Conservation (phyloP, 768 basidiomycete species). For the Russula sp. region DNA sequence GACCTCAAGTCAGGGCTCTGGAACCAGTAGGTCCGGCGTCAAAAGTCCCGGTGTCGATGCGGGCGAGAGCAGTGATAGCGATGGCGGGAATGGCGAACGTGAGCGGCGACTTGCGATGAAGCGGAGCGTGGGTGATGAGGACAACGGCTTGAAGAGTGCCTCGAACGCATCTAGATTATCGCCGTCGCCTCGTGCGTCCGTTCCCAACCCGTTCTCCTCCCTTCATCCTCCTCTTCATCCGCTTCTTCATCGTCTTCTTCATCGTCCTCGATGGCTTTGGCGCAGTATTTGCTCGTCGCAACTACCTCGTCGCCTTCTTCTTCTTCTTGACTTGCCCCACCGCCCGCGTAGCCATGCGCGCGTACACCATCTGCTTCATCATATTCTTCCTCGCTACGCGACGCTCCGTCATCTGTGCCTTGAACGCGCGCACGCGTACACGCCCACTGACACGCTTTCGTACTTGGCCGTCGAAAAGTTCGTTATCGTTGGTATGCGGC, state of each 20-base stretch:
- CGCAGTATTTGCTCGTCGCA: background rate
- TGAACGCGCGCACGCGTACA: slow-evolving; percentile 9
- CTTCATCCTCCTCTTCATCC: slow-evolving; percentile 1
- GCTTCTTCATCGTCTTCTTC: slow-evolving; percentile 14
- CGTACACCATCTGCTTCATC: slow-evolving; percentile 10
- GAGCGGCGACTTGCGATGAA: background rate
- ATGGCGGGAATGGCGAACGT: background rate
- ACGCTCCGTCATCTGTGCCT: slow-evolving; percentile 10
- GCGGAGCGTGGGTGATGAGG: background rate
- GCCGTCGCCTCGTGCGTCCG: background rate
- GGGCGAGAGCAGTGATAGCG: background rate
- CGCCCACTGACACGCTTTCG: slow-evolving; percentile 12
- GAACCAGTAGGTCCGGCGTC: background rate
- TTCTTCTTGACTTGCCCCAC: background rate
- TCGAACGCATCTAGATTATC: slow-evolving; percentile 4
- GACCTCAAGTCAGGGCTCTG: background rate
- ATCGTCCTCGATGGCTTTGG: background rate
- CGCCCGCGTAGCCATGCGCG: background rate
- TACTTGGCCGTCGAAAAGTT: slow-evolving; percentile 4
- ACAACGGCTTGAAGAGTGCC: background rate
- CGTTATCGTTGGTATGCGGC: background rate
- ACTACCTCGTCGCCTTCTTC: background rate
- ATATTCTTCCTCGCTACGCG: background rate
- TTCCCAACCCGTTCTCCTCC: background rate
- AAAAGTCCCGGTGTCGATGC: background rate